Percentiles rank a stretch among this genome's conserved stretches.
phyloP scores from a whole-genome alignment of 352 stramenopile species.

The Globisporangium echinulatum region DNA sequence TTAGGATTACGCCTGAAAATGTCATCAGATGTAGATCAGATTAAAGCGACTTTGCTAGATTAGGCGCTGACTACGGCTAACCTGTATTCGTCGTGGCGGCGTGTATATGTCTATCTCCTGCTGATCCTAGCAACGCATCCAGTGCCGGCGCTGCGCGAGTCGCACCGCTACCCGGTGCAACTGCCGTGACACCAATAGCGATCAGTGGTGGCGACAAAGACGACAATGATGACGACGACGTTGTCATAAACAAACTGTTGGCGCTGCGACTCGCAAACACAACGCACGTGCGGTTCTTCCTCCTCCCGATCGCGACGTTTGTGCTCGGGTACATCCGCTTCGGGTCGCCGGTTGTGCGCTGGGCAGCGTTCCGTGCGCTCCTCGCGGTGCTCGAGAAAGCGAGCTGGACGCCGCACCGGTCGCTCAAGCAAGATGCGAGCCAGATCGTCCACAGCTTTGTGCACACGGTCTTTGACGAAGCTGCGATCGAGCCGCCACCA shows the following conservation, averaged over 20 bases:
- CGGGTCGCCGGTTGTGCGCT: conserved; percentile 29
- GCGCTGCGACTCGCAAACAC: conserved; percentile 25
- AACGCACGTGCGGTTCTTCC: conserved; percentile 42
- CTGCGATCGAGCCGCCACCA: conserved; percentile 10
- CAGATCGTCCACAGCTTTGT: conserved; percentile 49
- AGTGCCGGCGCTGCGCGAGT: too few relatives aligned
- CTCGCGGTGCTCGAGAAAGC: conserved; percentile 55
- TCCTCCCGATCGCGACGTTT: conserved; percentile 39
- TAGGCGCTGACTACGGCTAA: too few relatives aligned
- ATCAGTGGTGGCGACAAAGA: not conserved
- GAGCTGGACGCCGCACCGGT: conserved; percentile 34
- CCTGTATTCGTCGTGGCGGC: too few relatives aligned
- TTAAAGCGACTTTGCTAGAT: too few relatives aligned
- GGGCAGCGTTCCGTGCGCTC: conserved; percentile 48
- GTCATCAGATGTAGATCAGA: too few relatives aligned
- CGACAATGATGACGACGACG: conserved; percentile 5
- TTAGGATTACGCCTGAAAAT: too few relatives aligned
- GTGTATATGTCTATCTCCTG: too few relatives aligned
- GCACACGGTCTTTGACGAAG: conserved; percentile 52
- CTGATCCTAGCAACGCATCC: too few relatives aligned
- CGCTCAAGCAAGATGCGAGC: conserved; percentile 33
- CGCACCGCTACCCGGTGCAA: too few relatives aligned
- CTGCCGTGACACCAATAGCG: too few relatives aligned
- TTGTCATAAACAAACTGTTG: conserved; percentile 25
- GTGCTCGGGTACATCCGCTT: conserved; percentile 48